Evolutionary conservation across 192 early-diverging fungal genomes (phyloP).

Genomic region (Gonapodya sp.): DNA sequence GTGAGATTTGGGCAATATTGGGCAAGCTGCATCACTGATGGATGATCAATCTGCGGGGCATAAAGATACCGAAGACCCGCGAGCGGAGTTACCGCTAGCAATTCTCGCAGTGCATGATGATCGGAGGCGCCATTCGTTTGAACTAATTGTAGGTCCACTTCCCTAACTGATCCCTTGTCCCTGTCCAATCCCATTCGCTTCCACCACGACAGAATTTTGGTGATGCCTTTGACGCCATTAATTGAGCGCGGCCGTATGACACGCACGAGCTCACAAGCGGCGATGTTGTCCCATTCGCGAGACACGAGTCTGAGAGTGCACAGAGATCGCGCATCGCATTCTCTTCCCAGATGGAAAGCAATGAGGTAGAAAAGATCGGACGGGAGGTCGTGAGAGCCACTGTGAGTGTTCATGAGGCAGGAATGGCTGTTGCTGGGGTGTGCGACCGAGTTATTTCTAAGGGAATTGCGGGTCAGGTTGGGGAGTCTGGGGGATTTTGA

Average conservation of each 20-base stretch:
- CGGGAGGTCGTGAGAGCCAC: too few species aligned
- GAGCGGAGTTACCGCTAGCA: neutral
- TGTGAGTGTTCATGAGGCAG: too few species aligned
- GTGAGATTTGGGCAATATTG: neutral
- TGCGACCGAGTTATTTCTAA: too few species aligned
- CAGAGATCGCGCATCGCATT: neutral
- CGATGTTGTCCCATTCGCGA: neutral
- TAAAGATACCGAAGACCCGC: neutral
- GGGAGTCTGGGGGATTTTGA: too few species aligned
- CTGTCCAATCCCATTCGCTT: neutral
- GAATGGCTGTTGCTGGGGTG: too few species aligned
- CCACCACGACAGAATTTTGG: neutral
- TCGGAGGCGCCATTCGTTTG: neutral
- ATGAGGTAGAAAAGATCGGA: neutral
- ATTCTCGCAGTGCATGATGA: neutral
- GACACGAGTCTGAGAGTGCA: neutral
- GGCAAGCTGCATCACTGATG: neutral
- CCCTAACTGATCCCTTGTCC: neutral
- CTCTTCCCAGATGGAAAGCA: neutral
- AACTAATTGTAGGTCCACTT: neutral
- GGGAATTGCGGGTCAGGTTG: too few species aligned
- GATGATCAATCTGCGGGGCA: neutral
- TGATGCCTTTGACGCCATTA: neutral
- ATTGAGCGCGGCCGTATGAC: neutral
- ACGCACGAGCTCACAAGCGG: neutral